Conservation (phyloP, 305 asterid genomes). For the Solanum aculeatissimum region DNA sequence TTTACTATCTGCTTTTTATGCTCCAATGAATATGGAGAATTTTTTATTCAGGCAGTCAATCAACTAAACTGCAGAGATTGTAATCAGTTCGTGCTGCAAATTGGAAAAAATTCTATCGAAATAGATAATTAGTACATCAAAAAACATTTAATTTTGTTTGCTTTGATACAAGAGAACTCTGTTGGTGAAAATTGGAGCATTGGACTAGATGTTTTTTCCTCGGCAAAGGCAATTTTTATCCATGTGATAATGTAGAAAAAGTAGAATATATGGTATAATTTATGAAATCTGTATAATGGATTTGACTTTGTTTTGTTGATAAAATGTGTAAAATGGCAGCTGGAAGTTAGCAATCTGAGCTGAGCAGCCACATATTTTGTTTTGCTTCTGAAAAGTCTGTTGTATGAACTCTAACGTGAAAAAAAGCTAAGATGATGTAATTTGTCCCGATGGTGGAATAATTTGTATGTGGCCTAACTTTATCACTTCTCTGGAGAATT, state of each 20-base stretch:
- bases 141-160: neutral
- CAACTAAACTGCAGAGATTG: neutral
- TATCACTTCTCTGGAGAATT: neutral
- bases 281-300: neutral
- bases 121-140: neutral
- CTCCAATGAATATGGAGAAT: neutral
- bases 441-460: neutral
- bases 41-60: neutral
- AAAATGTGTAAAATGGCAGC: neutral
- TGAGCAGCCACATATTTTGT: neutral
- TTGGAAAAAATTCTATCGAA: neutral
- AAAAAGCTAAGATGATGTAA: neutral
- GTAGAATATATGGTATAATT: neutral
- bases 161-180: neutral
- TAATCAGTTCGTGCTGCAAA: neutral
- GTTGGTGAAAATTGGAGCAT: neutral
- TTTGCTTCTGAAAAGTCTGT: neutral
- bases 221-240: neutral
- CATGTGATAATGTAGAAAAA: neutral
- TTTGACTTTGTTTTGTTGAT: neutral
- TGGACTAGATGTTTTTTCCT: neutral
- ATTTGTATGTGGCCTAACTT: neutral
- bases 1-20: neutral
- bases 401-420: neutral
- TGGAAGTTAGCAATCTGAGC: neutral